These are phyloP conservation scores for Marsdenia floribunda DNA, from an alignment of 257 asterid species.

Conservation along the genomic window DNA sequence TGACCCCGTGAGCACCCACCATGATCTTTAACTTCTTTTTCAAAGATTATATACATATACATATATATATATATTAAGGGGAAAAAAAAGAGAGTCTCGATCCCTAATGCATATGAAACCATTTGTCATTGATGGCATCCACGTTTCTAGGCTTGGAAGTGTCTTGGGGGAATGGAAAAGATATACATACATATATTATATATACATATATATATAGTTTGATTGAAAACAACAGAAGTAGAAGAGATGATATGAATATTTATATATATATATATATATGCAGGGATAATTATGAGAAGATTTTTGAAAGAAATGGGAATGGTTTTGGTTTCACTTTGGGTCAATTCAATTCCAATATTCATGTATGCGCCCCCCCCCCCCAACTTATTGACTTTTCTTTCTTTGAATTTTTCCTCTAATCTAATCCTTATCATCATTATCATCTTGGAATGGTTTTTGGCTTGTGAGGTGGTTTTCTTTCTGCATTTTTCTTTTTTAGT, in stretches of 20 bases:
- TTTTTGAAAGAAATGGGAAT: background rate
- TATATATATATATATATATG: background rate
- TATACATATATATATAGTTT: background rate
- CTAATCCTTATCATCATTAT: background rate
- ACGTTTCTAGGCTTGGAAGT: constrained; percentile 9
- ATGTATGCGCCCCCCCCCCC: constrained; percentile 7
- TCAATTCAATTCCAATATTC: constrained; percentile 7
- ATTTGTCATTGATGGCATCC: background rate
- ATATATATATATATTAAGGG: too few species aligned
- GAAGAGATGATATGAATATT: too few species aligned
- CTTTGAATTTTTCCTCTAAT: background rate
- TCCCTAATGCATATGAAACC: background rate
- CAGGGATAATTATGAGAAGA: constrained; percentile 3
- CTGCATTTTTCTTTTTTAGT: too few species aligned
- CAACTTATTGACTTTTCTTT: constrained; percentile 18
- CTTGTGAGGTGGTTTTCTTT: too few species aligned
- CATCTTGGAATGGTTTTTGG: too few species aligned
- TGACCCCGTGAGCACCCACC: constrained; percentile 31
- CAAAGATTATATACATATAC: constrained; percentile 6
- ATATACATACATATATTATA: too few species aligned
- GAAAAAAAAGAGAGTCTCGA: background rate
- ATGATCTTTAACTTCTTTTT: constrained; percentile 25
- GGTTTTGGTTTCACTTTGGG: background rate
- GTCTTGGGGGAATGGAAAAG: constrained; percentile 13
- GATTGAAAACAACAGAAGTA: constrained; percentile 1